Base-by-base conservation (phyloP, 2,329 filamentous ascomycete species). In the Cylindrodendrum hubeiense region DNA sequence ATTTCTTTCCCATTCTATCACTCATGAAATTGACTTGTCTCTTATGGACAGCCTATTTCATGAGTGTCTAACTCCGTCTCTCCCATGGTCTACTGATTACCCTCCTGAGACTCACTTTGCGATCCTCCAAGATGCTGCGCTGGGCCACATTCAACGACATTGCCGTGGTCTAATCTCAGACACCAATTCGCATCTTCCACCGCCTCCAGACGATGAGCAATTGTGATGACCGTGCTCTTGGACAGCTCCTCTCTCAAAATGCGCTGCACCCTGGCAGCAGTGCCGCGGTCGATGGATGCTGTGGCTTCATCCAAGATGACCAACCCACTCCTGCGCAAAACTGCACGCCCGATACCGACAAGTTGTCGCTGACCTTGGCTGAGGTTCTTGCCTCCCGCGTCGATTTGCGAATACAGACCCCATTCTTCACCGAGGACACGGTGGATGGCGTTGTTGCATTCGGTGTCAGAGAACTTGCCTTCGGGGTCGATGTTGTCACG, bases 401-500 rank as follows among this genome's bases (percentile, higher is more conserved):
- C 88, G 28, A 90, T 83, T 6, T 78, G 80, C n/a, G 84, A 85
- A 26, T 81, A 73, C 0, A 89, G 79, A 3, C 76, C 76, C 76
- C 88, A 86, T 53, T 75, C 77, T 0, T 77, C 71, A 2, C 86
- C 85, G 0, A 94, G 79, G 0, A 92, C 90, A 9, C 89, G 87
- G 15, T 82, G 81, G 3, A 94, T 82, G 2, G 86, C 84, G 7
- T 79, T 78, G 5, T 77, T 77, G 73, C 86, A 87, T 60, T 85
- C 86, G 3, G 74, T 75, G 49, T 88, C 83, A 17, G 88, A 83
- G 60, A 84, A 84, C 66, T 90, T 87, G 6, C 82, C 82, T 57
- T 91, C 83, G 0, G 92, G 90, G 69, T 95, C 92, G 22, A 95
- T 84, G 73, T 94, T 90, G 74, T 89, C 85, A 24, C 86, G 83